Evolutionary conservation across 495 filamentous ascomycete species (phyloP).

Genomic region (Hypoxylon fragiforme): DNA sequence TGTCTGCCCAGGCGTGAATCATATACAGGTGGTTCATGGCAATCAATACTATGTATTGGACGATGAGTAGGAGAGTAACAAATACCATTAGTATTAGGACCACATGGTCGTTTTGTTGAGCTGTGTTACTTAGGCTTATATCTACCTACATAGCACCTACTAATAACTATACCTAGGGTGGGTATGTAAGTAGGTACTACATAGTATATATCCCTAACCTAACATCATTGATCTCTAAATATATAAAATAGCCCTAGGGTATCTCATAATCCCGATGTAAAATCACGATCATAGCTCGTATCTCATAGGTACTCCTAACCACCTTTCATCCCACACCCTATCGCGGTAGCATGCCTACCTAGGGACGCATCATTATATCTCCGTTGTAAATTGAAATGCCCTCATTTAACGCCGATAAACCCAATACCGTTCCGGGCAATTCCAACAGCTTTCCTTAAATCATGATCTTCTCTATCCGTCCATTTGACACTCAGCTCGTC

Average conservation of each 20-base stretch:
- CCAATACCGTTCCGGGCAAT: constrained; percentile 76
- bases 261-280: constrained; percentile 27
- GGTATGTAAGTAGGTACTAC: no score
- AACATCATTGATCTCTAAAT: no score
- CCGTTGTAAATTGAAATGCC: neutral
- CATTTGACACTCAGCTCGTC: constrained; percentile 84
- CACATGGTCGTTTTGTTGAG: no score
- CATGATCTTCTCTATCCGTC: constrained; percentile 87
- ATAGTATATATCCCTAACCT: no score
- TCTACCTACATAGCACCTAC: no score
- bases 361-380: neutral
- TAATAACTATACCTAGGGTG: no score
- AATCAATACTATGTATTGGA: no score
- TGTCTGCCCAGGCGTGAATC: no score
- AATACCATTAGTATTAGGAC: neutral
- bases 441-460: constrained; percentile 68
- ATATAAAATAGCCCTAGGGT: constrained; percentile 25
- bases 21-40: no score
- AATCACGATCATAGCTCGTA: constrained; percentile 24
- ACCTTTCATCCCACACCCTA: neutral
- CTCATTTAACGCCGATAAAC: constrained; percentile 76
- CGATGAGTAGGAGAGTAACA: neutral
- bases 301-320: constrained; percentile 11
- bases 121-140: neutral
- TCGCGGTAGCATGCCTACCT: no score